Evolutionary conservation across 768 basidiomycete species (phyloP), one percentile per base, ranked within the genome.

Genomic region (Mrakia blollopis): DNA sequence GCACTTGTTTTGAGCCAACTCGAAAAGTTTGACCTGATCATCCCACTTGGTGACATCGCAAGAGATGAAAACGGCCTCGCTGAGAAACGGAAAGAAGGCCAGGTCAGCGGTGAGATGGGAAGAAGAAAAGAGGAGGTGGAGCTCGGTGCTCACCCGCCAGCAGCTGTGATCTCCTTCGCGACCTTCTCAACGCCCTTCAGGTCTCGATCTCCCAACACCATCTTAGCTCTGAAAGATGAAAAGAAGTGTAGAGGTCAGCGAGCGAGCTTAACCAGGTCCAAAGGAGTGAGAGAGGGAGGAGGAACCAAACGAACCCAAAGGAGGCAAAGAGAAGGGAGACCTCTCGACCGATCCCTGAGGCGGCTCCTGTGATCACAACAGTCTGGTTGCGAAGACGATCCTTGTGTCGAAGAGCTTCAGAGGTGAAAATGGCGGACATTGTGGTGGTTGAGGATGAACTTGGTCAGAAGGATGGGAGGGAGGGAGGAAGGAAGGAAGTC

Each of bases 11-110:
- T 14, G 9, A 18, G 41, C 57, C 62, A 74, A 44, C n/a, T 74
- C 30, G 25, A 74, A 74, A 25, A 74, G 39, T 1, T 30, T 47
- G 30, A 44, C 39, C 44, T 65, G 73, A 35, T 74, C 73, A 16
- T 74, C 63, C 73, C 73, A 74, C 39, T 74, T 7, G 63, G 73
- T 74, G 14, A 74, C 73, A 25, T 74, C 73, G 50, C 73, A 74
- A 21, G 28, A 21, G 10, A n/a, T 18, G 35, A n/a, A 67, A n/a
- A 74, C 73, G 28, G 57, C 41, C 30, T 67, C 28, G 5, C 73
- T 74, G 39, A 8, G n/a, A 32, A 14, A 30, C 7, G 35, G 14
- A 37, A 13, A 13, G 72, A 52, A 30, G 41, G 18, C 14, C 6
- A 5, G 28, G 47, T 73, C 52, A 73, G 72, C 32, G 10, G 37